Evolutionary conservation across 2,329 filamentous ascomycete species (phyloP), one percentile per base, ranked within the genome.

Genomic region (Piedraia hortae): DNA sequence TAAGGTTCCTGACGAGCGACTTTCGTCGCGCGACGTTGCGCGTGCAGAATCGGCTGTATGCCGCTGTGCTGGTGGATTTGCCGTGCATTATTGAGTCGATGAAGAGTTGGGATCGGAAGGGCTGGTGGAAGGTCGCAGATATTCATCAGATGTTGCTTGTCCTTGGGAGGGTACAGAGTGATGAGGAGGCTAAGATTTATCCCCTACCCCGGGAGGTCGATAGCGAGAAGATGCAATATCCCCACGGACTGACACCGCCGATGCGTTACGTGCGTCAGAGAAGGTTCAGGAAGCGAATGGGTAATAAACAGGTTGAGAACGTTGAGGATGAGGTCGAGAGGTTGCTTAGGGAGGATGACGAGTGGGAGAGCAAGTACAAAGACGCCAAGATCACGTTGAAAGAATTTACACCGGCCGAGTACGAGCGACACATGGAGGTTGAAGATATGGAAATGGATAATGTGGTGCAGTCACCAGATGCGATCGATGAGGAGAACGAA

Each of bases 41-140:
- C 3, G 58, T 89, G 28, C 62, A 66, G 29, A 65, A 65, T 4
- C 59, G 62, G 22, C 54, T 60, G 21, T 89, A 75, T 40, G 78
- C 73, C 1, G 75, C 72, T 12, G 61, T 68, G 10, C 54, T 89
- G 42, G 67, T 89, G 5, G 77, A 88, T 34, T 48, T 90, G 14
- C 78, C 78, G 1, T 85, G 73, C 27, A 73, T 90, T 26, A 67
- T 80, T 4, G 78, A 90, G 41, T 70, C 67, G 5, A 78, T 85
- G 70, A 90, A 90, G 53, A 80, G 72, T 27, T 90, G 77, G 73
- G 78, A 89, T 41, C 68, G 68, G 37, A 77, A 73, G 37, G 61
- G 67, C 10, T 77, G 80, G 53, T 77, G 80, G 52, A 90, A 90
- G 48, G 72, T 73, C 5, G 71, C 73, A 14, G 78, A 90, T 38